Evolutionary conservation across 257 asterid genomes (phyloP).

Genomic region (Lycium barbarum): DNA sequence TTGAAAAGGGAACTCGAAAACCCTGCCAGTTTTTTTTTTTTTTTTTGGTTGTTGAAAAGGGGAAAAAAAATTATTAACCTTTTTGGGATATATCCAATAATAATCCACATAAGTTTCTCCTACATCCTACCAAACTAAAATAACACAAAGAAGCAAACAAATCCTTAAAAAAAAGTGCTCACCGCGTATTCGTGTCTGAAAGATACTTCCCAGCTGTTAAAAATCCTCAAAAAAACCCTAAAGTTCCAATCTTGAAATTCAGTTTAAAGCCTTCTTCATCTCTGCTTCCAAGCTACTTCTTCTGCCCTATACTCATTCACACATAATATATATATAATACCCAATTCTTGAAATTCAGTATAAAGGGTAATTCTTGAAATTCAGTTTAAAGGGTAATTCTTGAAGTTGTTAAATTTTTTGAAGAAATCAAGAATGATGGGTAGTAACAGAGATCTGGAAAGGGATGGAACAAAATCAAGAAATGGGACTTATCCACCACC

Average conservation of each 20-base stretch:
- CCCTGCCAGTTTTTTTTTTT: neutral
- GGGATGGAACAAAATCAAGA: slow-evolving; percentile 54
- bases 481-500: slow-evolving; percentile 38
- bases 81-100: neutral
- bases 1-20: neutral
- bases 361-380: no score
- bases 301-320: slow-evolving; percentile 17
- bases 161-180: neutral
- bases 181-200: slow-evolving; percentile 25
- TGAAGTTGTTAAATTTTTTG: neutral
- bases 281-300: slow-evolving; percentile 58
- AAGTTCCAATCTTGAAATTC: slow-evolving; percentile 48
- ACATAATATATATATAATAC: neutral
- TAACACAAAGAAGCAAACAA: neutral
- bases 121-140: neutral
- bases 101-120: neutral
- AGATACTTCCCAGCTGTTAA: slow-evolving; percentile 23
- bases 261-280: slow-evolving; percentile 39
- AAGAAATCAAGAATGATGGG: slow-evolving; percentile 40
- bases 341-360: no score
- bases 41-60: neutral
- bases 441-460: slow-evolving; percentile 78
- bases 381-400: neutral
- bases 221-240: slow-evolving; percentile 24
- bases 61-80: neutral